Conservation (phyloP, 1,139 yeast species). For the Chernovozyma aurita region DNA sequence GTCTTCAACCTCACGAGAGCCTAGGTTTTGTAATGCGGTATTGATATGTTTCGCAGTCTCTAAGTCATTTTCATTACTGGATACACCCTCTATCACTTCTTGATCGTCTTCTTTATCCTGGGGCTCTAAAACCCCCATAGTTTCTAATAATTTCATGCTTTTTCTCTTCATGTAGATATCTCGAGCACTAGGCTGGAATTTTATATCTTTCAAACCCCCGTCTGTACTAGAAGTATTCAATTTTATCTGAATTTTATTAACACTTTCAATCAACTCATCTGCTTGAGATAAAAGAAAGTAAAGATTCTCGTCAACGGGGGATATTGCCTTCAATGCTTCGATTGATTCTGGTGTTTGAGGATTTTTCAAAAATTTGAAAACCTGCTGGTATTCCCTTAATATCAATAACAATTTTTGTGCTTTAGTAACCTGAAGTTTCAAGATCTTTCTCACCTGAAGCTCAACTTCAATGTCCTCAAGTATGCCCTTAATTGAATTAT, state of each 20-base stretch:
- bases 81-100: not conserved
- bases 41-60: constrained; percentile 1
- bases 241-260: constrained; percentile 29
- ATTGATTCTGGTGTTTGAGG: constrained; percentile 22
- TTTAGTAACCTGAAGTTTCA: constrained; percentile 37
- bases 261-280: constrained; percentile 35
- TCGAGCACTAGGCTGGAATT: constrained; percentile 21
- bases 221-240: constrained; percentile 16
- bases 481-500: constrained; percentile 30
- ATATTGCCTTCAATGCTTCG: constrained; percentile 32
- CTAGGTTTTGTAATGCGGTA: not conserved
- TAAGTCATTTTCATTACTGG: not conserved
- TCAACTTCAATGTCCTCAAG: constrained; percentile 43
- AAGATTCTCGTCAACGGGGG: constrained; percentile 53
- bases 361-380: constrained; percentile 25
- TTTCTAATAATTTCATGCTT: constrained; percentile 20
- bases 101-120: not conserved
- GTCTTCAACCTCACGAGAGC: too few species aligned
- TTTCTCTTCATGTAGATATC: constrained; percentile 28
- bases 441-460: constrained; percentile 37
- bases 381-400: constrained; percentile 26
- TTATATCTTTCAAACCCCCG: constrained; percentile 12
- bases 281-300: constrained; percentile 42
- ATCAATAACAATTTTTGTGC: constrained; percentile 31
- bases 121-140: constrained; percentile 16